Conservation (phyloP, 371 early-diverging fungal species). For the Chytridium lagenaria region DNA sequence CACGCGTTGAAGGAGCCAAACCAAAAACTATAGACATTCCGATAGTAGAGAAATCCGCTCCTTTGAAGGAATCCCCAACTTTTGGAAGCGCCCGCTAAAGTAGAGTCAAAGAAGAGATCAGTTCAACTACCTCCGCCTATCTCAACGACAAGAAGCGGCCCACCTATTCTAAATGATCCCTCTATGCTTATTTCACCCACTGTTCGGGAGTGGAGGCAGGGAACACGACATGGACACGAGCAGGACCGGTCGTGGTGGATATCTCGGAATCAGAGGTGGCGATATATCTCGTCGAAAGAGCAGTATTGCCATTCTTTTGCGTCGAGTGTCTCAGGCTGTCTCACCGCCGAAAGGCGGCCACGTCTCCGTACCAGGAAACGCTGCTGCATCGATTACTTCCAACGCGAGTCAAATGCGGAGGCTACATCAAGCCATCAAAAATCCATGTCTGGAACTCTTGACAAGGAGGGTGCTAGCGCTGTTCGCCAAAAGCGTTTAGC, state of each 20-base stretch:
- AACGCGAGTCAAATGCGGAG: no score
- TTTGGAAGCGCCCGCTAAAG: no score
- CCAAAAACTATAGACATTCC: no score
- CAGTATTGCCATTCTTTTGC: background rate
- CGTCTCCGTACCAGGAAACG: no score
- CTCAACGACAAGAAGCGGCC: background rate
- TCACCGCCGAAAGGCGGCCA: no score
- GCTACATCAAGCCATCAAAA: no score
- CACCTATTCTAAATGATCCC: slow-evolving; percentile 21
- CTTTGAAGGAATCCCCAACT: no score
- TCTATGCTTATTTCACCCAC: slow-evolving; percentile 34
- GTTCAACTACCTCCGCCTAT: background rate
- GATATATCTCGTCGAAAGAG: background rate
- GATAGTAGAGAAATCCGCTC: no score
- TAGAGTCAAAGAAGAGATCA: background rate
- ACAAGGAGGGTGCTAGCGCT: background rate
- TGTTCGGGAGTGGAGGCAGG: slow-evolving; percentile 42
- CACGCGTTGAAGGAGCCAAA: background rate
- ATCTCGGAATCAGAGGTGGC: slow-evolving; percentile 37
- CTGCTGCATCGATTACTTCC: no score
- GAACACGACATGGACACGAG: slow-evolving; percentile 42
- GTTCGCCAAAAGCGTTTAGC: slow-evolving; percentile 6
- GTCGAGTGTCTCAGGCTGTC: slow-evolving; percentile 7
- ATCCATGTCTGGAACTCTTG: no score
- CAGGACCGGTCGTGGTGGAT: slow-evolving; percentile 39